These are phyloP conservation scores for Clarireedia monteithiana DNA, from an alignment of 2,329 filamentous ascomycete species.

Conservation along the genomic window DNA sequence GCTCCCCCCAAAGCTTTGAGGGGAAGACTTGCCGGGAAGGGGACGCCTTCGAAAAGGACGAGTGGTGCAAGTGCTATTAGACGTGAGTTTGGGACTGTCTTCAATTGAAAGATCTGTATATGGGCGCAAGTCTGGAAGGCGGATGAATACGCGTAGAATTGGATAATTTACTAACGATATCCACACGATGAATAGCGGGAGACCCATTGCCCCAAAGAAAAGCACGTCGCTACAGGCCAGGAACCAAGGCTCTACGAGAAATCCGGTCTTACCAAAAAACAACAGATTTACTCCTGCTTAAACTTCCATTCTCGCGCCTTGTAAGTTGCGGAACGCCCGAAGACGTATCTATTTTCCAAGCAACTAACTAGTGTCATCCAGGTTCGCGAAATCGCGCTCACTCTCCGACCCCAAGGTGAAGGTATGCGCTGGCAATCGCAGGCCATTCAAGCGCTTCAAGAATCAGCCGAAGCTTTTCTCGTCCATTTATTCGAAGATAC, in stretches of 20 bases:
- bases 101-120: background rate
- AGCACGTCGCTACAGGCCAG: conserved; percentile 62
- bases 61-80: conserved; percentile 3
- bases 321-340: conserved; percentile 33
- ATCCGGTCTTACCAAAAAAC: conserved; percentile 86
- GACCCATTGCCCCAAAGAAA: conserved; percentile 59
- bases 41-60: background rate
- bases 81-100: conserved; percentile 6
- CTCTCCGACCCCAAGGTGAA: conserved; percentile 52
- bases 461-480: conserved; percentile 92
- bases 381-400: conserved; percentile 66
- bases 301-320: conserved; percentile 72
- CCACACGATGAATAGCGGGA: conserved; percentile 45
- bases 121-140: background rate
- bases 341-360: too few relatives aligned
- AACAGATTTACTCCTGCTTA: conserved; percentile 77
- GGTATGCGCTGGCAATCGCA: conserved; percentile 94
- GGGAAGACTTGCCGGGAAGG: background rate
- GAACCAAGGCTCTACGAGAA: conserved; percentile 82
- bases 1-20: background rate
- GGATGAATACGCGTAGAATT: too few relatives aligned
- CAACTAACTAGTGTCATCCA: conserved; percentile 19
- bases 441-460: conserved; percentile 86
- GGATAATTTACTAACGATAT: background rate
- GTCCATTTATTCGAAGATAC: conserved; percentile 95